Evolutionary conservation across 495 filamentous ascomycete genomes (phyloP).

Genomic region (Staphylotrichum longicolle): DNA sequence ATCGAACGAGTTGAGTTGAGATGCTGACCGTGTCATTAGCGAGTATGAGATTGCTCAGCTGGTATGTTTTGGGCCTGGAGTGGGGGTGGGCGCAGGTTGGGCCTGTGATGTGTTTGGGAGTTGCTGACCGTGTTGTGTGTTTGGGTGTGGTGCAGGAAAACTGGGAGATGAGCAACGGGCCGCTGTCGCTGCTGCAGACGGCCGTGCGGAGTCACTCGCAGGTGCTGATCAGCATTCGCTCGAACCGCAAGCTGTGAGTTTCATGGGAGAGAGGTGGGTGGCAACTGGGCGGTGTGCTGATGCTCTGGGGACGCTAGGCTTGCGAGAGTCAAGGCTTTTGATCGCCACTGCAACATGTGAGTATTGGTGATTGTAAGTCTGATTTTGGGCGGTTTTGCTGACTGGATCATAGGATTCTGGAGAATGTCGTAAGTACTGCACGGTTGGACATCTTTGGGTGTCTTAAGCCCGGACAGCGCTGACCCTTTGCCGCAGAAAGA

Average conservation of each 20-base stretch:
- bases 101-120: too few species aligned
- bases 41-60: constrained; percentile 36
- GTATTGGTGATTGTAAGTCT: background rate
- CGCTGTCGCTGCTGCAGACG: constrained; percentile 80
- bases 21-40: constrained; percentile 15
- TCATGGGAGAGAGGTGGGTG: background rate
- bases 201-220: constrained; percentile 83
- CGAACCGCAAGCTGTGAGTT: constrained; percentile 69
- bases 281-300: constrained; percentile 6
- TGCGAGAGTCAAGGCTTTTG: constrained; percentile 50
- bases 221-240: constrained; percentile 86
- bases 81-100: background rate
- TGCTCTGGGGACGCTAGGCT: constrained; percentile 34
- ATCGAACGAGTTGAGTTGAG: background rate
- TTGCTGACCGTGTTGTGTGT: background rate
- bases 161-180: constrained; percentile 36
- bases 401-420: constrained; percentile 26
- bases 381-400: constrained; percentile 6
- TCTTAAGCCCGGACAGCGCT: background rate
- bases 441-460: background rate
- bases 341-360: constrained; percentile 40
- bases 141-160: constrained; percentile 20
- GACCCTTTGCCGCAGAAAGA: constrained; percentile 58
- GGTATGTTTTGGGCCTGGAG: constrained; percentile 17
- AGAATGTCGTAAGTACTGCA: constrained; percentile 32